These are phyloP conservation scores for Pichia deserticola DNA, from an alignment of 805 yeast species.

Conservation along the genomic window DNA sequence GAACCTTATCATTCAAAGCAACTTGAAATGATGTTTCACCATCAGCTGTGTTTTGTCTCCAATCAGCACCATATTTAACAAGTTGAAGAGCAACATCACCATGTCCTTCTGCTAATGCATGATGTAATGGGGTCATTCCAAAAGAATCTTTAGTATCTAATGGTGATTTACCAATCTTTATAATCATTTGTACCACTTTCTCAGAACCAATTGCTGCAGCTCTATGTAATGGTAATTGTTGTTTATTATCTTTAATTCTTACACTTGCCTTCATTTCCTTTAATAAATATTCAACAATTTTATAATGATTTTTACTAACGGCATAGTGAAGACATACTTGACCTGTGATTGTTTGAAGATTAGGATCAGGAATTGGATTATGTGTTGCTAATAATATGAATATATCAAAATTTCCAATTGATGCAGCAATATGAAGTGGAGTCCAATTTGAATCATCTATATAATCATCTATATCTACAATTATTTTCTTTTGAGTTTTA, in stretches of 20 bases:
- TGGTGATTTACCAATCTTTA: slow-evolving; percentile 48
- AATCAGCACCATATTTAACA: slow-evolving; percentile 63
- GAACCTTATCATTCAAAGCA: slow-evolving; percentile 46
- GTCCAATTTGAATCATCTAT: slow-evolving; percentile 83
- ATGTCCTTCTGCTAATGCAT: slow-evolving; percentile 85
- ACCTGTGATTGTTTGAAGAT: slow-evolving; percentile 55
- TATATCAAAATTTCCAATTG: slow-evolving; percentile 57
- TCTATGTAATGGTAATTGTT: slow-evolving; percentile 65
- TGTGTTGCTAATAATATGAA: slow-evolving; percentile 42
- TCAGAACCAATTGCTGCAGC: slow-evolving; percentile 75
- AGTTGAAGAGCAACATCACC: slow-evolving; percentile 65
- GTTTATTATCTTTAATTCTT: slow-evolving; percentile 57
- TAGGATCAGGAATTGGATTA: slow-evolving; percentile 51
- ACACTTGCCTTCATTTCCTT: slow-evolving; percentile 50
- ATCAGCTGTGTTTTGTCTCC: slow-evolving; percentile 36
- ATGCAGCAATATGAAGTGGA: slow-evolving; percentile 73
- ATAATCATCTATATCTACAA: slow-evolving; percentile 58
- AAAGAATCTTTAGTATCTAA: slow-evolving; percentile 59
- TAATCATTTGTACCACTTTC: slow-evolving; percentile 47
- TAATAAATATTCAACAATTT: slow-evolving; percentile 47
- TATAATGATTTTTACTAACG: slow-evolving; percentile 56
- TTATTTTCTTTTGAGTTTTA: neutral
- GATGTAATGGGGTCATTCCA: slow-evolving; percentile 87
- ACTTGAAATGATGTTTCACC: slow-evolving; percentile 51
- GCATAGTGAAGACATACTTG: slow-evolving; percentile 74